phyloP scores from a whole-genome alignment of 1,139 yeast species.

The Blastobotrys indianensis region DNA sequence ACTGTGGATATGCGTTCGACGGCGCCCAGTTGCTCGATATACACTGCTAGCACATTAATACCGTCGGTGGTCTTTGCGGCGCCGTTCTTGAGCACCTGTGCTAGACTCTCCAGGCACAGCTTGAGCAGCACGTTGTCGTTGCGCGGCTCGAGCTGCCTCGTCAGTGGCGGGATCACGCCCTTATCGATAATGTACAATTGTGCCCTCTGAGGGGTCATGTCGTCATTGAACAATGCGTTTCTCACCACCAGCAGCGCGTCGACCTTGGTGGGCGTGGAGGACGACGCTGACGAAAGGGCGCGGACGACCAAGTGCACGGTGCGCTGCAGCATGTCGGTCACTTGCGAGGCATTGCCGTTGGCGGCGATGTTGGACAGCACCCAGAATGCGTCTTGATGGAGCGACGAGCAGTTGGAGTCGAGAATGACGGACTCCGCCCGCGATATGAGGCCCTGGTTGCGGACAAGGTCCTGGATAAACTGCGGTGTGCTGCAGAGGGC shows the following conservation, averaged over 20 bases:
- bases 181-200: conserved; percentile 9
- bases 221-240: conserved; percentile 4
- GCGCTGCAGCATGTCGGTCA: conserved; percentile 7
- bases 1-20: conserved; percentile 1
- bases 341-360: conserved; percentile 5
- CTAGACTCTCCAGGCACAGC: conserved; percentile 6
- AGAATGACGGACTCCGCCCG: conserved; percentile 1
- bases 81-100: conserved; percentile 8
- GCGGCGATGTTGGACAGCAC: conserved; percentile 7
- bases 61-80: conserved; percentile 10
- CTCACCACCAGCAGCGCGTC: conserved; percentile 9
- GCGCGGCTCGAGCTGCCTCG: conserved; percentile 5
- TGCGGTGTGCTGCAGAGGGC: conserved; percentile 2
- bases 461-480: background rate
- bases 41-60: conserved; percentile 10
- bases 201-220: conserved; percentile 8
- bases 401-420: conserved; percentile 6
- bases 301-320: conserved; percentile 2
- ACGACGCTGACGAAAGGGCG: background rate
- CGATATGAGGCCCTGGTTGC: conserved; percentile 2
- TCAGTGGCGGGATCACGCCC: conserved; percentile 8
- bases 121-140: conserved; percentile 6
- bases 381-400: conserved; percentile 7
- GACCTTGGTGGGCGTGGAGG: background rate
- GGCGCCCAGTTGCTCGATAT: conserved; percentile 8